Percentiles rank a stretch among this genome's conserved stretches.
phyloP scores from a whole-genome alignment of 139 green algal genomes.

The Chlorella sp. region DNA sequence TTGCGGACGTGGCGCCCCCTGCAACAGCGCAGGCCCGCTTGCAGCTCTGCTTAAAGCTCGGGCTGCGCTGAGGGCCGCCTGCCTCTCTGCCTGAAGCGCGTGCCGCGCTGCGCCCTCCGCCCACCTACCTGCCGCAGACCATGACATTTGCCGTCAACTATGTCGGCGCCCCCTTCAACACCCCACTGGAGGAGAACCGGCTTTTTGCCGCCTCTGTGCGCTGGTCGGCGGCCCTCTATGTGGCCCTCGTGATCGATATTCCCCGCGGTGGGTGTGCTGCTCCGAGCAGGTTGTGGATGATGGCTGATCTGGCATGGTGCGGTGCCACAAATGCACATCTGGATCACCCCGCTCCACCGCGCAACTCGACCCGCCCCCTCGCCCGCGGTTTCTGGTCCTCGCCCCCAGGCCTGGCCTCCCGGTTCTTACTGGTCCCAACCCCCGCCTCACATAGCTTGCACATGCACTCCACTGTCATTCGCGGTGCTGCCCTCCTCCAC shows the following conservation, averaged over 20 bases:
- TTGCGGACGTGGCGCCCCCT: no score
- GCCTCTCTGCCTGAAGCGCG: no score
- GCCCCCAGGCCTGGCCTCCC: no score
- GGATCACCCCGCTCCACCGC: no score
- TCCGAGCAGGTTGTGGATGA: background rate
- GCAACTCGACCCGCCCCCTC: no score
- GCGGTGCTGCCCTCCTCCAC: background rate
- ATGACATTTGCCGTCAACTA: slow-evolving; percentile 98
- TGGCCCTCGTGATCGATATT: slow-evolving; percentile 42
- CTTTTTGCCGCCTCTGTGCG: slow-evolving; percentile 30
- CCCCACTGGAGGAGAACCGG: slow-evolving; percentile 60
- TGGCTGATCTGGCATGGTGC: background rate
- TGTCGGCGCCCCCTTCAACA: slow-evolving; percentile 93
- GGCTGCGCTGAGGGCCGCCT: background rate
- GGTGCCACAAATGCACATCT: no score
- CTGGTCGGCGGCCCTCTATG: slow-evolving; percentile 33
- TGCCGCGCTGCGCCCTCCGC: no score
- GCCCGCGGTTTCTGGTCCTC: no score
- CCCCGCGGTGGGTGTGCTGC: background rate
- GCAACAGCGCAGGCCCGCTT: no score
- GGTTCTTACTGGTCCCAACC: background rate
- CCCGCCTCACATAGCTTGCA: background rate
- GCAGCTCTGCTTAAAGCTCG: background rate
- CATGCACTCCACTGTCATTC: background rate
- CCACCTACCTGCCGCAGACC: no score